Evolutionary conservation across 352 stramenopile genomes (phyloP).

Genomic region (Phytophthora citricola): DNA sequence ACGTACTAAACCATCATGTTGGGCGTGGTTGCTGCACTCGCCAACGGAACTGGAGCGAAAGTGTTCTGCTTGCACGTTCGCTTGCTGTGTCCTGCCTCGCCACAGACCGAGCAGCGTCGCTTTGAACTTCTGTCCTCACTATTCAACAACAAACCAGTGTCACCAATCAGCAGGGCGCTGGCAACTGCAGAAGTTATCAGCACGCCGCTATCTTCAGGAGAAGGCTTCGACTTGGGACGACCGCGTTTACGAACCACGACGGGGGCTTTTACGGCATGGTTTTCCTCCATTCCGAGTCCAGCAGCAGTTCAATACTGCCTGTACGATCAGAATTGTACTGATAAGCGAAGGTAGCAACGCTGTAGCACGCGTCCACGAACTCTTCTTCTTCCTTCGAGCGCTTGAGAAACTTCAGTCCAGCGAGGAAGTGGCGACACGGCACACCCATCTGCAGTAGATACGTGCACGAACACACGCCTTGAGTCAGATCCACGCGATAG

Average conservation of each 20-base stretch:
- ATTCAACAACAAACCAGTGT: conserved; percentile 12
- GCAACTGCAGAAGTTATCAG: conserved; percentile 18
- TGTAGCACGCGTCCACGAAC: conserved; percentile 36
- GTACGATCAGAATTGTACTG: conserved; percentile 38
- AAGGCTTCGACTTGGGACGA: conserved; percentile 38
- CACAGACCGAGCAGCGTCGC: conserved; percentile 35
- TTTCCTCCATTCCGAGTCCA: conserved; percentile 45
- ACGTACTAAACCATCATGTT: conserved; percentile 25
- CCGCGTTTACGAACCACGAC: conserved; percentile 40
- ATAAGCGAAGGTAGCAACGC: conserved; percentile 28
- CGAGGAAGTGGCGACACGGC: conserved; percentile 43
- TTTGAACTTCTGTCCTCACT: conserved; percentile 15
- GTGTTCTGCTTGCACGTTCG: conserved; percentile 29
- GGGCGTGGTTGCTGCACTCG: neutral
- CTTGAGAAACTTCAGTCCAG: conserved; percentile 37
- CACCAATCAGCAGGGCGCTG: conserved; percentile 10
- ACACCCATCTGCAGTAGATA: conserved; percentile 45
- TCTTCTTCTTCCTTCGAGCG: conserved; percentile 22
- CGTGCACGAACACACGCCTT: conserved; percentile 40
- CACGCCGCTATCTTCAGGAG: conserved; percentile 9
- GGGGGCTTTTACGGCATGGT: conserved; percentile 32
- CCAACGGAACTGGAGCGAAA: neutral
- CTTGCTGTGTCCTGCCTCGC: conserved; percentile 40
- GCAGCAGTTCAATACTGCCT: conserved; percentile 36
- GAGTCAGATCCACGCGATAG: conserved; percentile 39